These are phyloP conservation scores for Geotrichum ghanense DNA, from an alignment of 805 yeast species.

Conservation along the genomic window DNA sequence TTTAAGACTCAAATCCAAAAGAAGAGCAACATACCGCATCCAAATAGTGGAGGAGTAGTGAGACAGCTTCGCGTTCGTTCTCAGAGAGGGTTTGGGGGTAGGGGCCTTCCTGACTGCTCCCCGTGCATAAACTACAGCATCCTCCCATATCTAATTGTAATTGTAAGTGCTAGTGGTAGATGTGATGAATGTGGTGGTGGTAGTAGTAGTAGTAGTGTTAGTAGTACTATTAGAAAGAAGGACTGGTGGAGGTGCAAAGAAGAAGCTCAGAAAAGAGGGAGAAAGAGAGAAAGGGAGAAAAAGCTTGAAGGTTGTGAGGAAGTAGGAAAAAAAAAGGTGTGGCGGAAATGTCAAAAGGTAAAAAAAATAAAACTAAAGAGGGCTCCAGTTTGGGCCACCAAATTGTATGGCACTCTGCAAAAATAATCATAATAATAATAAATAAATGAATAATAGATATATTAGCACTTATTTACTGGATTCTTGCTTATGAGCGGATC, in stretches of 20 bases:
- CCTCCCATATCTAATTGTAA: slow-evolving; percentile 10
- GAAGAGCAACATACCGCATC: slow-evolving; percentile 44
- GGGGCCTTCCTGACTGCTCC: slow-evolving; percentile 29
- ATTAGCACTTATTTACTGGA: too few species aligned
- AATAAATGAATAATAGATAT: too few species aligned
- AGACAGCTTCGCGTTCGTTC: slow-evolving; percentile 92
- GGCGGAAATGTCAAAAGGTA: neutral
- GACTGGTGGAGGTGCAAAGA: too few species aligned
- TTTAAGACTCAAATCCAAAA: neutral
- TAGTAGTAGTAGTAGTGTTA: too few species aligned
- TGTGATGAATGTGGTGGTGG: too few species aligned
- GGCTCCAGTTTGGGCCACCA: slow-evolving; percentile 7
- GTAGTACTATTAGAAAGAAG: too few species aligned
- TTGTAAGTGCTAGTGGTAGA: too few species aligned
- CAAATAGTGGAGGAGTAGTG: slow-evolving; percentile 75
- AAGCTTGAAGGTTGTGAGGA: neutral
- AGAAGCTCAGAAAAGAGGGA: neutral
- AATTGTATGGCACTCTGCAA: too few species aligned
- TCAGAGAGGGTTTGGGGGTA: slow-evolving; percentile 83
- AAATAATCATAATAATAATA: too few species aligned
- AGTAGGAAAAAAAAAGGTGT: slow-evolving; percentile 2
- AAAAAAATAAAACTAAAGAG: slow-evolving; percentile 6
- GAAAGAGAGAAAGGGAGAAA: neutral
- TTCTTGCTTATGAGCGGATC: too few species aligned
- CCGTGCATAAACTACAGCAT: slow-evolving; percentile 12